A percentile compares a stretch with the other conserved stretches of the same genome.
Conservation (phyloP, 2,329 filamentous ascomycete species). For the Hymenoscyphus occultus region DNA sequence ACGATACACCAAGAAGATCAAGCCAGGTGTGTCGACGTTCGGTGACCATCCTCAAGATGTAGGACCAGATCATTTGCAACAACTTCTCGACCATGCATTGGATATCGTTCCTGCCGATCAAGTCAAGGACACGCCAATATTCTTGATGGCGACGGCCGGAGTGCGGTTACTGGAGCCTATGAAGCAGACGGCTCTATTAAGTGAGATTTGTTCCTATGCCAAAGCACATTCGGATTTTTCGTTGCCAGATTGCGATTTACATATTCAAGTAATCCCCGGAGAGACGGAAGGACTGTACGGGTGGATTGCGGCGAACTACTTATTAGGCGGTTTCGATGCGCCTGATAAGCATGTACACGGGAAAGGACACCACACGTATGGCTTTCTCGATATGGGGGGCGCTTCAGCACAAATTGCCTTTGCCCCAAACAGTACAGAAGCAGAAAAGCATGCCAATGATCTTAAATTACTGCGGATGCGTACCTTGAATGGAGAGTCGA, state of each 20-base stretch:
- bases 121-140: constrained; percentile 82
- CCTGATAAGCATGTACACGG: constrained; percentile 74
- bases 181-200: constrained; percentile 70
- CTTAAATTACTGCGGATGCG: constrained; percentile 82
- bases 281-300: constrained; percentile 96
- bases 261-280: constrained; percentile 92
- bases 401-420: constrained; percentile 98
- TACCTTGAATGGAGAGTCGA: constrained; percentile 70
- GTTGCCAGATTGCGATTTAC: constrained; percentile 82
- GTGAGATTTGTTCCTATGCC: constrained; percentile 80
- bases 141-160: constrained; percentile 91
- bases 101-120: constrained; percentile 73
- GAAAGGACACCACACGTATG: constrained; percentile 89
- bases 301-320: constrained; percentile 95
- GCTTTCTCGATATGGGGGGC: constrained; percentile 97
- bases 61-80: constrained; percentile 76
- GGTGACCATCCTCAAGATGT: constrained; percentile 72
- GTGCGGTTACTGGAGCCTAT: constrained; percentile 79
- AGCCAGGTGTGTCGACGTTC: constrained; percentile 89
- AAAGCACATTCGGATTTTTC: constrained; percentile 73
- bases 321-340: constrained; percentile 84
- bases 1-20: constrained; percentile 89
- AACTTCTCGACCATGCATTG: constrained; percentile 78
- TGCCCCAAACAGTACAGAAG: constrained; percentile 88
- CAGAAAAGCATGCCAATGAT: constrained; percentile 84